These are phyloP conservation scores for Candida ficus DNA, from an alignment of 805 yeast genomes.

Conservation along the genomic window DNA sequence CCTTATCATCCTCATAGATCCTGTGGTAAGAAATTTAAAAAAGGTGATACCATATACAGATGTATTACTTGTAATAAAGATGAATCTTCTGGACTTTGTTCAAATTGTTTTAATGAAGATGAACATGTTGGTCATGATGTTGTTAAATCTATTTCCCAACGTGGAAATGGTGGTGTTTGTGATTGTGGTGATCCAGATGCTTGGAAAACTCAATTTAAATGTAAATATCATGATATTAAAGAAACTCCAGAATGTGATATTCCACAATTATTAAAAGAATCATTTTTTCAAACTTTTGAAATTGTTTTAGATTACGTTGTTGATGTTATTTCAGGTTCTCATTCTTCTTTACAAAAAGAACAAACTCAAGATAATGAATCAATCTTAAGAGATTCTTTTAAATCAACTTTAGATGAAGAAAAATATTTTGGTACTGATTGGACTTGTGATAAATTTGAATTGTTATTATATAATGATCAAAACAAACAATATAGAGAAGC, in stretches of 20 bases:
- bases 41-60: slow-evolving; percentile 79
- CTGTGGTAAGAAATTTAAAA: slow-evolving; percentile 65
- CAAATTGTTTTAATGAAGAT: slow-evolving; percentile 64
- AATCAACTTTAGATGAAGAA: slow-evolving; percentile 28
- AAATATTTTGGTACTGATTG: slow-evolving; percentile 41
- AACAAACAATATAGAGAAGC: slow-evolving; percentile 73
- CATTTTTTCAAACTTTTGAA: slow-evolving; percentile 39
- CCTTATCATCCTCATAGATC: slow-evolving; percentile 57
- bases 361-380: slow-evolving; percentile 23
- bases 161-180: slow-evolving; percentile 54
- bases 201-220: slow-evolving; percentile 52
- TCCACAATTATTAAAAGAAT: slow-evolving; percentile 37
- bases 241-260: slow-evolving; percentile 26
- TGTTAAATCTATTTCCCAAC: slow-evolving; percentile 53
- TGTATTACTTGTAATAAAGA: slow-evolving; percentile 74
- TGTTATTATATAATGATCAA: slow-evolving; percentile 75
- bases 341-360: slow-evolving; percentile 22
- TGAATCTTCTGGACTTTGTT: slow-evolving; percentile 81
- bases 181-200: slow-evolving; percentile 91
- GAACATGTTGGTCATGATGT: slow-evolving; percentile 72
- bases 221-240: slow-evolving; percentile 35
- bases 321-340: slow-evolving; percentile 48
- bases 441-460: slow-evolving; percentile 42
- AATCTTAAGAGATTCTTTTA: slow-evolving; percentile 30
- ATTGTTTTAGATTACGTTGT: slow-evolving; percentile 52